A percentile compares a stretch with the other conserved stretches of the same genome.
Evolutionary conservation across 352 stramenopile species (phyloP).

Genomic region (Phytophthora podocarpi): DNA sequence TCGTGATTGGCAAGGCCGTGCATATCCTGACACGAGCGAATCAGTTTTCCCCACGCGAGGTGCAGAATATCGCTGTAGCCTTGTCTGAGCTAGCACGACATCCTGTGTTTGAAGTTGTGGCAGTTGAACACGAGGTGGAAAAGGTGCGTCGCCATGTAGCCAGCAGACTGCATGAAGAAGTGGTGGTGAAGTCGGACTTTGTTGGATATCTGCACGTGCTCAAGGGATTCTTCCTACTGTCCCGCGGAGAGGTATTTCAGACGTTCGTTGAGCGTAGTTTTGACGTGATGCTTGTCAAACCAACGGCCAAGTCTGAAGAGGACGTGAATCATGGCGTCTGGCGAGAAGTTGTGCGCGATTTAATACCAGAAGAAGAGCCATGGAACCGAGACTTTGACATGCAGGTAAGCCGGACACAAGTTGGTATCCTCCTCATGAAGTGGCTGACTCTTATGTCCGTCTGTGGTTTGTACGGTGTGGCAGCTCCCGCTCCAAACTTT

Average conservation of each 20-base stretch:
- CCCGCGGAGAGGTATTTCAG: constrained; percentile 75
- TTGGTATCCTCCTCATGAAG: neutral
- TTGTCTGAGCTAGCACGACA: constrained; percentile 43
- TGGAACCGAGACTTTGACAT: constrained; percentile 48
- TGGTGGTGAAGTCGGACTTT: constrained; percentile 75
- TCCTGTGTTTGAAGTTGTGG: constrained; percentile 53
- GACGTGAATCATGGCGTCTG: constrained; percentile 73
- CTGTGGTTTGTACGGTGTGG: neutral
- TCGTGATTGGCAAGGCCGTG: constrained; percentile 71
- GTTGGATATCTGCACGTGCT: constrained; percentile 56
- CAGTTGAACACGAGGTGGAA: constrained; percentile 63
- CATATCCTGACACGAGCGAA: constrained; percentile 57
- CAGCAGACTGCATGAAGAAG: constrained; percentile 56
- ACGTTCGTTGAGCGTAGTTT: constrained; percentile 71
- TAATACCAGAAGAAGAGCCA: constrained; percentile 48
- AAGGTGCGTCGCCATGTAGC: constrained; percentile 62
- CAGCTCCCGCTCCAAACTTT: constrained; percentile 71
- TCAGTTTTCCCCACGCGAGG: constrained; percentile 53
- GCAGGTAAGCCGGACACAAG: constrained; percentile 34
- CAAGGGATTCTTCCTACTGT: constrained; percentile 73
- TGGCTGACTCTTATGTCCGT: neutral
- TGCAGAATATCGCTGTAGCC: constrained; percentile 46
- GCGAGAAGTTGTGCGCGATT: constrained; percentile 56
- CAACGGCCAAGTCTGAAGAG: constrained; percentile 57
- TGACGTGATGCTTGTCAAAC: constrained; percentile 55